phyloP scores from a whole-genome alignment of 768 basidiomycete species.

The Pulveroboletus sp. region DNA sequence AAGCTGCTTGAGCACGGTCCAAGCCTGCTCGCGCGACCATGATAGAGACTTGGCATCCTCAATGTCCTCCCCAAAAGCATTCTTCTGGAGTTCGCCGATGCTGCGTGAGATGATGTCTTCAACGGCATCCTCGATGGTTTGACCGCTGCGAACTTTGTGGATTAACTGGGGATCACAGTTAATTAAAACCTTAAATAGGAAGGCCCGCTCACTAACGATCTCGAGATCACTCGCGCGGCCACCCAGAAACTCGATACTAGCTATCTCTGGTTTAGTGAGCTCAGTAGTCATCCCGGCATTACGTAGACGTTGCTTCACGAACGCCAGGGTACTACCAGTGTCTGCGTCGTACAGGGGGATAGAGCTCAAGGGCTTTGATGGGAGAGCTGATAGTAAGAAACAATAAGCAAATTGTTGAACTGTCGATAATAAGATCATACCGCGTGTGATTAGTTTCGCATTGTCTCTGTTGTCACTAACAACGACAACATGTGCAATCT shows the following conservation, averaged over 20 bases:
- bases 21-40: conserved; percentile 87
- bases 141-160: conserved; percentile 77
- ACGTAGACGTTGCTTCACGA: conserved; percentile 73
- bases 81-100: conserved; percentile 81
- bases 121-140: conserved; percentile 71
- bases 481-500: conserved; percentile 91
- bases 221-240: conserved; percentile 90
- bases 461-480: conserved; percentile 89
- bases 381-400: conserved; percentile 52
- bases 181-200: not conserved
- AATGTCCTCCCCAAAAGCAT: conserved; percentile 86
- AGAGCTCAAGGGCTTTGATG: conserved; percentile 73
- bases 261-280: conserved; percentile 52
- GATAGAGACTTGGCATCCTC: conserved; percentile 80
- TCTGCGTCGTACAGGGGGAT: conserved; percentile 87
- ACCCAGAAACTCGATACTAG: conserved; percentile 70
- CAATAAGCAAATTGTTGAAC: not conserved
- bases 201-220: conserved; percentile 45
- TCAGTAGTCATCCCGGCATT: conserved; percentile 49
- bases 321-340: conserved; percentile 67
- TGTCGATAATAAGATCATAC: conserved; percentile 32
- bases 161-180: conserved; percentile 50
- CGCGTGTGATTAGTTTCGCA: conserved; percentile 76
- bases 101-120: conserved; percentile 83
- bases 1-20: conserved; percentile 74